Evolutionary conservation across 176 grass and related monocot species (phyloP).

Genomic region (Oryza meridionalis): DNA sequence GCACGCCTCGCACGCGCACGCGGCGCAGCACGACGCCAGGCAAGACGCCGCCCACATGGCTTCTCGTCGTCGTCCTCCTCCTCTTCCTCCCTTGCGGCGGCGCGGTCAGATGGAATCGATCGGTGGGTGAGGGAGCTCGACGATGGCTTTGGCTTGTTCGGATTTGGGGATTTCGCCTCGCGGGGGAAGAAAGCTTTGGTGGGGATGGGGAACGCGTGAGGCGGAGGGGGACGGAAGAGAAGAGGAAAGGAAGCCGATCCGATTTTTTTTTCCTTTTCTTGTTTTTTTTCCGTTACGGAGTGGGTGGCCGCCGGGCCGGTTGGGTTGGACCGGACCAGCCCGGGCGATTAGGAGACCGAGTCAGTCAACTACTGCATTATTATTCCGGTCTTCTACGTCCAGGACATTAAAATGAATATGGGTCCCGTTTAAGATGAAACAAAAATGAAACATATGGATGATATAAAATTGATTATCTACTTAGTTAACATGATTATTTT

Average conservation of each 20-base stretch:
- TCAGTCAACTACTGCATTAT: not conserved
- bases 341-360: constrained; percentile 35
- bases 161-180: constrained; percentile 51
- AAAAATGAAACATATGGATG: too few relatives aligned
- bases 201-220: constrained; percentile 31
- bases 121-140: not conserved
- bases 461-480: too few relatives aligned
- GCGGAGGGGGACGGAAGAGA: not conserved
- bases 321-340: constrained; percentile 5
- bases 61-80: not conserved
- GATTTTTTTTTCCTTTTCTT: not conserved
- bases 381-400: too few relatives aligned
- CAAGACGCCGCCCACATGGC: constrained; percentile 98
- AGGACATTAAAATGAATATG: too few relatives aligned
- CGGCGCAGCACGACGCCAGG: constrained; percentile 98
- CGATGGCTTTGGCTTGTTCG: not conserved
- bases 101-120: not conserved
- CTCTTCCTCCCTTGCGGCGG: not conserved
- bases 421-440: too few relatives aligned
- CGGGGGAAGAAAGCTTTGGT: not conserved
- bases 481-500: too few relatives aligned
- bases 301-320: not conserved
- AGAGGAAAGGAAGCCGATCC: constrained; percentile 12
- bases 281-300: constrained; percentile 15
- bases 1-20: constrained; percentile 99